phyloP scores from a whole-genome alignment of 441 rosid genomes.

The Geranium incanum region DNA sequence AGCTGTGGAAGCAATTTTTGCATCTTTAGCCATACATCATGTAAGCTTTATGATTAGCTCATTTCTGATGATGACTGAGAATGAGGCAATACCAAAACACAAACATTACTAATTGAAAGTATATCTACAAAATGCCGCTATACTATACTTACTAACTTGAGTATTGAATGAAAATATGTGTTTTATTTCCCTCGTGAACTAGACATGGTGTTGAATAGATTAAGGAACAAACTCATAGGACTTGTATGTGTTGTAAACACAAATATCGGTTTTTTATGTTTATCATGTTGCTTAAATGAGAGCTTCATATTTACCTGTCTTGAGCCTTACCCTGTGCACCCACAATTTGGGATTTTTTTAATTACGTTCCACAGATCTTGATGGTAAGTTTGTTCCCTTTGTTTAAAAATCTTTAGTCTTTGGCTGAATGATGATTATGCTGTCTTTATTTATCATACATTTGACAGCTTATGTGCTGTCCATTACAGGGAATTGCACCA shows the following conservation, averaged over 20 bases:
- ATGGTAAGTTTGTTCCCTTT: not conserved
- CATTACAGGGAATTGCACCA: slow-evolving; percentile 75
- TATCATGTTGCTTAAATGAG: not conserved
- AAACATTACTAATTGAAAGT: not conserved
- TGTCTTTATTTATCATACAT: not conserved
- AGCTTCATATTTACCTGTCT: not conserved
- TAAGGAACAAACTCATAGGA: not conserved
- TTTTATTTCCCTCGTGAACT: not conserved
- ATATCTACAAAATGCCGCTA: slow-evolving; percentile 8
- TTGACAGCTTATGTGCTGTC: slow-evolving; percentile 6
- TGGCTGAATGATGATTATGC: not conserved
- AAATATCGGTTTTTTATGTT: not conserved
- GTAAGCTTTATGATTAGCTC: slow-evolving; percentile 33
- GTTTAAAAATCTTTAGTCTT: slow-evolving; percentile 7
- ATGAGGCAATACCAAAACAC: slow-evolving; percentile 9
- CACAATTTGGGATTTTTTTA: not conserved
- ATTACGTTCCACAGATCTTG: not conserved
- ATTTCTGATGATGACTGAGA: slow-evolving; percentile 6
- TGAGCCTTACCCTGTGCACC: not conserved
- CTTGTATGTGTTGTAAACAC: not conserved
- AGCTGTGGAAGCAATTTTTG: slow-evolving; percentile 81
- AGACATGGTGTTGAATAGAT: not conserved
- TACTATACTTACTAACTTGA: slow-evolving; percentile 9
- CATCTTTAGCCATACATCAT: slow-evolving; percentile 59
- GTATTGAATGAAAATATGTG: not conserved